phyloP scores from a whole-genome alignment of 2,329 filamentous ascomycete genomes.

The Dactylellina leptospora region DNA sequence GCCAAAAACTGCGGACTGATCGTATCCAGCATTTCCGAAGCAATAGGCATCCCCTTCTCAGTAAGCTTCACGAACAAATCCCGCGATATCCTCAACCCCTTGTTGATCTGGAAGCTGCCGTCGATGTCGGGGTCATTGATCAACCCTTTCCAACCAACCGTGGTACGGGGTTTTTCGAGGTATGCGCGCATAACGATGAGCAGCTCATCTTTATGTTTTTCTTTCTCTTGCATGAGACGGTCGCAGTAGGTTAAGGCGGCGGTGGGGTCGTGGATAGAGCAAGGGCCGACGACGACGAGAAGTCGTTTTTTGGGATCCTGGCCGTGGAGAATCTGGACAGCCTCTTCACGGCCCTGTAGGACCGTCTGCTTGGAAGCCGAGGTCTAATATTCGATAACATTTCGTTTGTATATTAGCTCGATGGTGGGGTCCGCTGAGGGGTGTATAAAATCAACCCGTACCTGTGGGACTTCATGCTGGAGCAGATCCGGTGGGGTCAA shows the following conservation, averaged over 20 bases:
- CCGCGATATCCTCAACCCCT: constrained; percentile 89
- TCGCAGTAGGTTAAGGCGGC: constrained; percentile 87
- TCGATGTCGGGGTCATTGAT: constrained; percentile 99
- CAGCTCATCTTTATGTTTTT: constrained; percentile 82
- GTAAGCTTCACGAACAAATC: constrained; percentile 94
- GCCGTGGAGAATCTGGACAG: constrained; percentile 74
- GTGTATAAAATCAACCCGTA: constrained; percentile 9
- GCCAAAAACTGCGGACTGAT: constrained; percentile 98
- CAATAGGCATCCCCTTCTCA: constrained; percentile 86
- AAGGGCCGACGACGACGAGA: constrained; percentile 92
- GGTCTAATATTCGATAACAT: constrained; percentile 54
- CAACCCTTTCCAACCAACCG: constrained; percentile 97
- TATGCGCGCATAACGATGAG: constrained; percentile 98
- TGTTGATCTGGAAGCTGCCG: constrained; percentile 98
- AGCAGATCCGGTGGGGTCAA: constrained; percentile 92
- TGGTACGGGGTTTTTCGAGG: constrained; percentile 97
- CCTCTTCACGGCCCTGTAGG: constrained; percentile 70
- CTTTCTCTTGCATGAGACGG: constrained; percentile 77
- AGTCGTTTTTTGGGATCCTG: constrained; percentile 76
- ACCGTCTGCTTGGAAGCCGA: constrained; percentile 65
- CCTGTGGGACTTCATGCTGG: constrained; percentile 83
- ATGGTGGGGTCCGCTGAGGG: constrained; percentile 1
- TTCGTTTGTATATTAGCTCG: neutral
- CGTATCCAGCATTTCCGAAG: constrained; percentile 97
- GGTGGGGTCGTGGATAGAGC: constrained; percentile 93